Base-by-base conservation (phyloP, 305 asterid genomes). In the Euphrasia arctica region DNA sequence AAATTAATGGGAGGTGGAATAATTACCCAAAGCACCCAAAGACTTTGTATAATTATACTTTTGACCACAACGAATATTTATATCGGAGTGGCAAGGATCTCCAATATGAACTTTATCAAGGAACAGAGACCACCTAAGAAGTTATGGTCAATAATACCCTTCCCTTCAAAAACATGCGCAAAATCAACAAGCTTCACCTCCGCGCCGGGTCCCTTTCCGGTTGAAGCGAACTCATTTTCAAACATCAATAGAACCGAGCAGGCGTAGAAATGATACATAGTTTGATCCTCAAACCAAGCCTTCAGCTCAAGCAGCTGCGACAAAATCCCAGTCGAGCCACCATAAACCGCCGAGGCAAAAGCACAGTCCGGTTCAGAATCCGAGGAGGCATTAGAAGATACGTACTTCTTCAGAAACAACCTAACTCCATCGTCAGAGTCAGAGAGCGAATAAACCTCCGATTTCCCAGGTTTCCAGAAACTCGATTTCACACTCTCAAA, bases 121-220 rank as follows among this genome's bases (percentile, higher is more conserved):
- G 95, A 88, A 70, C 93, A 85, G 18, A 88, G 84, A 60, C 95
- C 87, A 6, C 95, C 95, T 65, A 88, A 78, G 75, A 85, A 88
- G 72, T 88, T 88, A 62, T 88, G 95, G 62, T 85, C 95, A 43
- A 85, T 83, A 7, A 83, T 75, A 34, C 93, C 93, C 54, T 58
- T 66, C 9, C 93, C 90, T 65, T 83, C 89, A 10, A 15, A 64
- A 62, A 74, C 97, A 64, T 91, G 95, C 0, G 91, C 96, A 72
- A 91, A 91, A 76, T 91, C 98, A 51, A 89, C 80, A 12, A 91
- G 80, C 77, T 81, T 89, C 74, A 89, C 79, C 45, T 78, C 85
- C 27, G 95, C 80, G 31, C 75, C 45, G 1, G 89, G 79, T 58
- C 64, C 68, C 75, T 72, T 76, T 9, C 86, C 90, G 13, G 63